Evolutionary conservation across 1,139 yeast genomes (phyloP).

Genomic region (Maudiozyma humilis): DNA sequence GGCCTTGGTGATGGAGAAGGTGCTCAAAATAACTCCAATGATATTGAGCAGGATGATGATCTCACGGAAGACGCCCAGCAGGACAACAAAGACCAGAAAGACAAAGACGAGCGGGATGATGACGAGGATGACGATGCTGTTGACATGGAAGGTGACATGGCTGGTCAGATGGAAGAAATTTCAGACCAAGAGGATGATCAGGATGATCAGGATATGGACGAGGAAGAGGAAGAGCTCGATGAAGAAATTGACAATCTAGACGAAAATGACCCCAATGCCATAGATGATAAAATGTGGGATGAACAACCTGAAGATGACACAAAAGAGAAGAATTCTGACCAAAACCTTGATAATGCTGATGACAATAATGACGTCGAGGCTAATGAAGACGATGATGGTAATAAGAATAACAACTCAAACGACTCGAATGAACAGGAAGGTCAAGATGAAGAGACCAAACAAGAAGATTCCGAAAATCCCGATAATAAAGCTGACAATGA

Average conservation of each 20-base stretch:
- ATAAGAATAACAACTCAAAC: constrained; percentile 30
- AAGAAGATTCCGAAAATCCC: constrained; percentile 34
- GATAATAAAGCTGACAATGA: constrained; percentile 53
- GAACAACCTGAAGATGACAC: constrained; percentile 74
- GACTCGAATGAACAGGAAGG: constrained; percentile 38
- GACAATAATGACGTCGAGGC: constrained; percentile 59
- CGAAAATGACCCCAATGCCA: constrained; percentile 86
- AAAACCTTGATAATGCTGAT: constrained; percentile 47
- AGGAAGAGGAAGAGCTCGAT: constrained; percentile 59
- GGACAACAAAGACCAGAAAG: constrained; percentile 67
- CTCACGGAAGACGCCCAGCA: constrained; percentile 81
- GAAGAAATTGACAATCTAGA: constrained; percentile 88
- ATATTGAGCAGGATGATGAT: constrained; percentile 89
- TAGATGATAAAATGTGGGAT: constrained; percentile 98
- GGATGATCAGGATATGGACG: constrained; percentile 45
- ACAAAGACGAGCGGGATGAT: constrained; percentile 46
- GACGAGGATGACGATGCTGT: constrained; percentile 70
- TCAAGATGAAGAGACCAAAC: constrained; percentile 37
- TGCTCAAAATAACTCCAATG: constrained; percentile 70
- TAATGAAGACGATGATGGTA: constrained; percentile 38
- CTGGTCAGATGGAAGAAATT: constrained; percentile 77
- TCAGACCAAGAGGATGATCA: constrained; percentile 63
- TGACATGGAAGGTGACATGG: constrained; percentile 95
- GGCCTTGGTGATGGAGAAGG: constrained; percentile 97
- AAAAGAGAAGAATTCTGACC: constrained; percentile 66